Percentiles rank a stretch among this genome's conserved stretches.
phyloP scores from a whole-genome alignment of 75 land plant genomes.

The Sequoia sempervirens region DNA sequence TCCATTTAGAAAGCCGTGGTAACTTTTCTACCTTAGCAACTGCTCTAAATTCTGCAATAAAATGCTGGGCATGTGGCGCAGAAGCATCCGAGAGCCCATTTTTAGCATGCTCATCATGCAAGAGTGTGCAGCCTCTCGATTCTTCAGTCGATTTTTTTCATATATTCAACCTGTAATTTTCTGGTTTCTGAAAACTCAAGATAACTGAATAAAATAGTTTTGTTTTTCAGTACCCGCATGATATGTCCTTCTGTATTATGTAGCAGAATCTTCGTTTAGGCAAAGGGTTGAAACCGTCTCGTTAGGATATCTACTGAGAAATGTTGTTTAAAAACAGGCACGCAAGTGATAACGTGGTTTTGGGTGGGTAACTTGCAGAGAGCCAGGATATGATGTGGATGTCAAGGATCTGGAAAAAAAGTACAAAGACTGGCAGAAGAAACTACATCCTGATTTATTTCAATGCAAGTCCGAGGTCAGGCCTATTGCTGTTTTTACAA shows the following conservation, averaged over 20 bases:
- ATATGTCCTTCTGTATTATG: not conserved
- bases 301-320: not conserved
- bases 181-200: not conserved
- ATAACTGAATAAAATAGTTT: not conserved
- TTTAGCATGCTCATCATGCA: slow-evolving; percentile 56
- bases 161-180: slow-evolving; percentile 65
- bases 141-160: slow-evolving; percentile 57
- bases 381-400: slow-evolving; percentile 46
- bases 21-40: not conserved
- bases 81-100: slow-evolving; percentile 19
- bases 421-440: slow-evolving; percentile 89
- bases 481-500: not conserved
- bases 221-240: not conserved
- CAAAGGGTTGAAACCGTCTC: not conserved
- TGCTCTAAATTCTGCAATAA: slow-evolving; percentile 7
- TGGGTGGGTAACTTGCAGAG: slow-evolving; percentile 26
- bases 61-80: slow-evolving; percentile 71
- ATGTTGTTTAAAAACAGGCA: not conserved
- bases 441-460: slow-evolving; percentile 83
- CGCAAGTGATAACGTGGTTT: not conserved
- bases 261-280: not conserved
- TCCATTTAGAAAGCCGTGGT: not conserved
- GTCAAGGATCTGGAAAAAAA: slow-evolving; percentile 55
- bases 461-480: slow-evolving; percentile 77
- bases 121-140: slow-evolving; percentile 64